These are phyloP conservation scores for Coemansia sp. DNA, from an alignment of 192 early-diverging fungal genomes.

Conservation along the genomic window DNA sequence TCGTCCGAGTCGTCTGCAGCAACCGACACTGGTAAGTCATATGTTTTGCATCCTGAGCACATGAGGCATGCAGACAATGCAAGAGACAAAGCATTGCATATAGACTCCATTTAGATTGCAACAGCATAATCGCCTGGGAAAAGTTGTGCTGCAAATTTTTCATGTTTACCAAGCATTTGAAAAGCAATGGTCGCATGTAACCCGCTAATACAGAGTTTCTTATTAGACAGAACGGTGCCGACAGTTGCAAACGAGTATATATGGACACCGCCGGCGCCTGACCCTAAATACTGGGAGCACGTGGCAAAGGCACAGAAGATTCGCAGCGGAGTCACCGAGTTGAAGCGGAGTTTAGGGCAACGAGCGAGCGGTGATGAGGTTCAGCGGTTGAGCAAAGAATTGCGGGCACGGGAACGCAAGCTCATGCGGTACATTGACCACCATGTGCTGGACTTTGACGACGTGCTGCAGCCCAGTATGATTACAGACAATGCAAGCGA, in stretches of 20 bases:
- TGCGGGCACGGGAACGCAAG: slow-evolving; percentile 32
- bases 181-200: too few species aligned
- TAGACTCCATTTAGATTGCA: too few species aligned
- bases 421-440: slow-evolving; percentile 45
- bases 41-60: neutral
- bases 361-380: slow-evolving; percentile 8
- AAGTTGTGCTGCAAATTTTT: neutral
- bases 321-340: slow-evolving; percentile 17
- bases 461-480: slow-evolving; percentile 16
- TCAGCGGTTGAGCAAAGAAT: slow-evolving; percentile 13
- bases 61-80: neutral
- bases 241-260: slow-evolving; percentile 13
- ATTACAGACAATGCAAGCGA: too few species aligned
- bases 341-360: slow-evolving; percentile 17
- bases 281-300: slow-evolving; percentile 50
- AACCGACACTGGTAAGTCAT: neutral
- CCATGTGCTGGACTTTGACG: slow-evolving; percentile 46
- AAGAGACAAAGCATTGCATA: too few species aligned
- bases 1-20: slow-evolving; percentile 10
- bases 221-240: neutral
- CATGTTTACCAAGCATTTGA: slow-evolving; percentile 10
- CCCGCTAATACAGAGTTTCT: neutral
- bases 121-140: too few species aligned
- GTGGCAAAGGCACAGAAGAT: slow-evolving; percentile 44
- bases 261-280: slow-evolving; percentile 45